Evolutionary conservation across 2,329 filamentous ascomycete species (phyloP).

Genomic region (Arthrobotrys musiformis): DNA sequence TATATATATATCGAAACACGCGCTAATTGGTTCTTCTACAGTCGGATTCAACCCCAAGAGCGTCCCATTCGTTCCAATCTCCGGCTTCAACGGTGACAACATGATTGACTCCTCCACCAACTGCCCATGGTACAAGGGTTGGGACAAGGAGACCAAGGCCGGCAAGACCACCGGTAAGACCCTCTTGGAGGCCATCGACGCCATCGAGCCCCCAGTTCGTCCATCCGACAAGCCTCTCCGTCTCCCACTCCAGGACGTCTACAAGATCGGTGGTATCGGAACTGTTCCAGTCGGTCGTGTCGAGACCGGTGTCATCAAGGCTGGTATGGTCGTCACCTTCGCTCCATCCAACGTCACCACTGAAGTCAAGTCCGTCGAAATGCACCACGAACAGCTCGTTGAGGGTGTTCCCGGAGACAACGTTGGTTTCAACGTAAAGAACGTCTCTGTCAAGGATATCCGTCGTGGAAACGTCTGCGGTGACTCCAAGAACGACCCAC

Average conservation of each 20-base stretch:
- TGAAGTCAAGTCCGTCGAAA: constrained; percentile 99
- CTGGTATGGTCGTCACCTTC: constrained; percentile 95
- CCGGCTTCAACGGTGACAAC: constrained; percentile 99
- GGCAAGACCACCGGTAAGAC: constrained; percentile 92
- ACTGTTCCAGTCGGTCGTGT: constrained; percentile 99
- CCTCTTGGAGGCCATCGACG: constrained; percentile 97
- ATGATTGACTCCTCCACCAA: constrained; percentile 91
- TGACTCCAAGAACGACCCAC: constrained; percentile 99
- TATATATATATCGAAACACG: too few species aligned
- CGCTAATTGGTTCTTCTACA: not conserved
- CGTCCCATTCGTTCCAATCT: constrained; percentile 99
- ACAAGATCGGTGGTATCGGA: constrained; percentile 99
- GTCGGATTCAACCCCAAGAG: constrained; percentile 99
- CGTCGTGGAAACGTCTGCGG: constrained; percentile 99
- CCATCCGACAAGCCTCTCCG: constrained; percentile 99
- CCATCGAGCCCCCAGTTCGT: constrained; percentile 90
- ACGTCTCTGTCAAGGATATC: constrained; percentile 99
- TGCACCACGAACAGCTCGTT: constrained; percentile 84
- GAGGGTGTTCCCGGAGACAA: constrained; percentile 99
- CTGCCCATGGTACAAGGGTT: constrained; percentile 99
- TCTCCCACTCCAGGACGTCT: constrained; percentile 99
- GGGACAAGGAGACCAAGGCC: constrained; percentile 97
- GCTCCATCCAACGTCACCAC: constrained; percentile 98
- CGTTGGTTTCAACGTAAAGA: constrained; percentile 99
- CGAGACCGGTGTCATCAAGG: constrained; percentile 97